phyloP scores from a whole-genome alignment of 495 filamentous ascomycete species.

The Aspergillus sclerotioniger region DNA sequence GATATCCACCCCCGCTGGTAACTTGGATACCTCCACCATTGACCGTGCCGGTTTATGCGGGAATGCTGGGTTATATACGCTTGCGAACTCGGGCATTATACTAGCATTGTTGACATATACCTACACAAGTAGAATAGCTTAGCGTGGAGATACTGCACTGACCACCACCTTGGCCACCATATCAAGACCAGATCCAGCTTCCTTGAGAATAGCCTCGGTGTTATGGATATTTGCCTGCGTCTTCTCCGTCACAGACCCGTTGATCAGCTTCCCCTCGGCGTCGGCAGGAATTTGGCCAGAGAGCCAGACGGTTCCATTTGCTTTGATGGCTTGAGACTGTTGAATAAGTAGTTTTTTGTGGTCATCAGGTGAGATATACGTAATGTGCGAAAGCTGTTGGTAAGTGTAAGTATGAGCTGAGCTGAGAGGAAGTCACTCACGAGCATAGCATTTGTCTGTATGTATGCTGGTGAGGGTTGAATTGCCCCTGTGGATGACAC shows the following conservation, averaged over 20 bases:
- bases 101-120: slow-evolving; percentile 18
- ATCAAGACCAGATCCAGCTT: slow-evolving; percentile 15
- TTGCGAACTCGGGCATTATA: slow-evolving; percentile 18
- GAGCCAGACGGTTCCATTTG: slow-evolving; percentile 18
- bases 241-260: slow-evolving; percentile 17
- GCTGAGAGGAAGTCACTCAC: too few species aligned
- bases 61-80: slow-evolving; percentile 16
- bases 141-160: too few species aligned
- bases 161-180: slow-evolving; percentile 19
- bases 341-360: background rate
- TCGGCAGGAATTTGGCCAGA: slow-evolving; percentile 21
- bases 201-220: slow-evolving; percentile 17
- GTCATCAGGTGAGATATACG: background rate
- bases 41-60: slow-evolving; percentile 19
- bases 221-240: slow-evolving; percentile 16
- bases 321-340: slow-evolving; percentile 20
- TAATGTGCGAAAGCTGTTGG: slow-evolving; percentile 10
- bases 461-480: too few species aligned
- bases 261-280: slow-evolving; percentile 16
- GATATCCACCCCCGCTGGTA: slow-evolving; percentile 19
- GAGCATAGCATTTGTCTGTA: too few species aligned
- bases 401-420: too few species aligned
- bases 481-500: too few species aligned
- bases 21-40: slow-evolving; percentile 20
- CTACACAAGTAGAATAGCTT: slow-evolving; percentile 3